Percentiles rank a stretch among this genome's conserved stretches.
Evolutionary conservation across 495 filamentous ascomycete species (phyloP).

Genomic region (Achaetomiella virescens): DNA sequence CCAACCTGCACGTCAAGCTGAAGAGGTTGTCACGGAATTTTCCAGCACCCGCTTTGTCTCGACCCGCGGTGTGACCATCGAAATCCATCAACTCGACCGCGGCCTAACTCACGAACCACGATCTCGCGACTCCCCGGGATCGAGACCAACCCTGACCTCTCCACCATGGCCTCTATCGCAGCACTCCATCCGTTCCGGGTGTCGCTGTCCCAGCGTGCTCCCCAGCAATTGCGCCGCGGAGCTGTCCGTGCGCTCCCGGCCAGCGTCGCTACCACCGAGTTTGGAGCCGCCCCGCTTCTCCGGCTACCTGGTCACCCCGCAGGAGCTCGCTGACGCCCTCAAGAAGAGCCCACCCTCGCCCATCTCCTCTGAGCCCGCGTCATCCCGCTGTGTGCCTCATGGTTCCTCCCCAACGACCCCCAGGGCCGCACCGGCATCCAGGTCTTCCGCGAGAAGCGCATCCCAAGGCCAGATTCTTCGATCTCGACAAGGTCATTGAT

Average conservation of each 20-base stretch:
- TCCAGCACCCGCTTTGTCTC: background rate
- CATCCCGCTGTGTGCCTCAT: slow-evolving; percentile 83
- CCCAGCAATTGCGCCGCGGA: slow-evolving; percentile 17
- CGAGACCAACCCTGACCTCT: slow-evolving; percentile 5
- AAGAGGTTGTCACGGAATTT: background rate
- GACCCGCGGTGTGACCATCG: background rate
- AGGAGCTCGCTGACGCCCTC: slow-evolving; percentile 72
- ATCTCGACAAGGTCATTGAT: slow-evolving; percentile 87
- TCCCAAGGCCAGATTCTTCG: slow-evolving; percentile 90
- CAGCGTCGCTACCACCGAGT: background rate
- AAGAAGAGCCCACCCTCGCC: slow-evolving; percentile 66
- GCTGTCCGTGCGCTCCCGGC: slow-evolving; percentile 13
- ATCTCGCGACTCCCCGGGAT: background rate
- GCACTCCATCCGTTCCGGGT: slow-evolving; percentile 34
- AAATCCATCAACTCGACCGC: background rate
- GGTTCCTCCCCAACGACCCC: slow-evolving; percentile 90
- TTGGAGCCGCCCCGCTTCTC: slow-evolving; percentile 47
- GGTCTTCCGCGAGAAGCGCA: slow-evolving; percentile 68
- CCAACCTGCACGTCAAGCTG: background rate
- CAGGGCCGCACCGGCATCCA: slow-evolving; percentile 64
- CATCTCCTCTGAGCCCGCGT: slow-evolving; percentile 73
- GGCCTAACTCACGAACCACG: background rate
- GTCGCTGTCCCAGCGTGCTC: slow-evolving; percentile 26
- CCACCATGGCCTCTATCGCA: slow-evolving; percentile 34
- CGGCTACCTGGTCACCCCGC: slow-evolving; percentile 78